phyloP scores from a whole-genome alignment of 139 green algal species.

The Zygnema cylindricum region DNA sequence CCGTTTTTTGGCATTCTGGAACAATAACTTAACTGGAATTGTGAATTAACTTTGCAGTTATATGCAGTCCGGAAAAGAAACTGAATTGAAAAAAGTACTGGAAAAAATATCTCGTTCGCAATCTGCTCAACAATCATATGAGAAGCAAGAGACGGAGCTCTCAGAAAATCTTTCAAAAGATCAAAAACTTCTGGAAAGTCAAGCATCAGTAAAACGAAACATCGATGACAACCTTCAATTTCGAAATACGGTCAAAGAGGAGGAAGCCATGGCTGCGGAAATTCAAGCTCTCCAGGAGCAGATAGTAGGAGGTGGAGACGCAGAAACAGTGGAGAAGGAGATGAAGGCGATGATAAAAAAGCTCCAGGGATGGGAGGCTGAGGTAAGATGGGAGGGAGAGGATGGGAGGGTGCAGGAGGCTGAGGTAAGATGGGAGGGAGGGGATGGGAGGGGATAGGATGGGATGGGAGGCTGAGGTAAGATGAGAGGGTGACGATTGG shows the following conservation, averaged over 20 bases:
- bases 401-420: background rate
- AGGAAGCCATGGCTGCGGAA: conserved; percentile 37
- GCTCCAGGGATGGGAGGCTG: background rate
- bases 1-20: too few species aligned
- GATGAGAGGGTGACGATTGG: background rate
- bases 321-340: conserved; percentile 58
- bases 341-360: conserved; percentile 43
- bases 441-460: background rate
- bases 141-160: conserved; percentile 8
- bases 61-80: conserved; percentile 3
- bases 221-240: conserved; percentile 66
- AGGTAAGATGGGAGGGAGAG: background rate
- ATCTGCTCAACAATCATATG: conserved; percentile 1
- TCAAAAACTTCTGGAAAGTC: conserved; percentile 17
- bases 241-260: conserved; percentile 45
- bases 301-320: conserved; percentile 60
- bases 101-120: conserved; percentile 31
- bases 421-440: background rate
- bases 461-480: background rate
- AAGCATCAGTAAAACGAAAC: conserved; percentile 41
- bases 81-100: conserved; percentile 20
- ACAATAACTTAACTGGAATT: too few species aligned
- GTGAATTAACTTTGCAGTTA: conserved; percentile 43
- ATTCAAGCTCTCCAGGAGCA: conserved; percentile 47
- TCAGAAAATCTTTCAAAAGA: background rate